Evolutionary conservation across 2,329 filamentous ascomycete species (phyloP).

Genomic region (Keithomyces neogunnii): DNA sequence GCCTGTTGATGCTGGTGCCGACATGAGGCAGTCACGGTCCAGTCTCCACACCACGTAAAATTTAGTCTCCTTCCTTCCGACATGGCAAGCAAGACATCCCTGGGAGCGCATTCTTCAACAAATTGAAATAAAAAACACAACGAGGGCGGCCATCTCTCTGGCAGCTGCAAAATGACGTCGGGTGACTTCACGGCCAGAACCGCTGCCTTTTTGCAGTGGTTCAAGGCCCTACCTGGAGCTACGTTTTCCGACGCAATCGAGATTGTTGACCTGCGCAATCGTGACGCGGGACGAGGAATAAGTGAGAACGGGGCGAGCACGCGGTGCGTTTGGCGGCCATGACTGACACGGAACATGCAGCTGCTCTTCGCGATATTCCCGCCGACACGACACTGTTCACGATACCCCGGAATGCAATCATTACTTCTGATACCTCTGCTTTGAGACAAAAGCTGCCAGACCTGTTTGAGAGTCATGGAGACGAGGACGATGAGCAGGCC

Average conservation of each 20-base stretch:
- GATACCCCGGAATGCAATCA: constrained; percentile 63
- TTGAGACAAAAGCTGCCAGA: constrained; percentile 50
- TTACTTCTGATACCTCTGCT: constrained; percentile 65
- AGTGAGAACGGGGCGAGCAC: constrained; percentile 25
- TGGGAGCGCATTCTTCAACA: too few species aligned
- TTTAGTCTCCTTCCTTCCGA: too few species aligned
- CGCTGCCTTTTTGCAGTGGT: constrained; percentile 43
- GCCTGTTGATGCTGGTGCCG: too few species aligned
- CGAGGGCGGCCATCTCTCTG: neutral
- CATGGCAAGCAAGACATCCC: too few species aligned
- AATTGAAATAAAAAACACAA: too few species aligned
- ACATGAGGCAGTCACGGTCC: too few species aligned
- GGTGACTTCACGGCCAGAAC: constrained; percentile 34
- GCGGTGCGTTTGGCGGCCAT: neutral
- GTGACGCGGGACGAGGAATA: constrained; percentile 46
- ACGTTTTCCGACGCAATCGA: constrained; percentile 44
- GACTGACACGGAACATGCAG: constrained; percentile 30
- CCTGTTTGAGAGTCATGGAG: constrained; percentile 35
- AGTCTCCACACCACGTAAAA: too few species aligned
- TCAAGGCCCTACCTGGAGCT: constrained; percentile 40
- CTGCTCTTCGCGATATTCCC: constrained; percentile 60
- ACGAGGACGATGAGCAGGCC: constrained; percentile 25
- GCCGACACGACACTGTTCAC: constrained; percentile 73
- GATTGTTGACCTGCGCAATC: constrained; percentile 42
- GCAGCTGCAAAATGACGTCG: constrained; percentile 2